Conservation (phyloP, 768 basidiomycete species). For the Mycena chlorophos region DNA sequence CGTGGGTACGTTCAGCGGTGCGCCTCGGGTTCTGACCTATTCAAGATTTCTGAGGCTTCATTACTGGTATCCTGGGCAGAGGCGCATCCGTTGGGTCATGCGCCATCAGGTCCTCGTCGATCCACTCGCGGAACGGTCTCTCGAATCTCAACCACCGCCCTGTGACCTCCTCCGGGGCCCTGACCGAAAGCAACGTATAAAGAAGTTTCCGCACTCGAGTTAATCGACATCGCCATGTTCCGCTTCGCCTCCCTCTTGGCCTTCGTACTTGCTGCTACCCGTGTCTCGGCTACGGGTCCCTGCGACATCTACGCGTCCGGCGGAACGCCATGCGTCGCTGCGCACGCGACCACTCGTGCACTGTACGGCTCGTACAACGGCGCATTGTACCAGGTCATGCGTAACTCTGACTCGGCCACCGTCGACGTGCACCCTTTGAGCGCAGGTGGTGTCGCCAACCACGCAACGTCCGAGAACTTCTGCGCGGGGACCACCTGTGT, state of each 20-base stretch:
- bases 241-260: constrained; percentile 2
- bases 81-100: too few relatives aligned
- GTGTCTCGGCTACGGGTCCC: constrained; percentile 1
- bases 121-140: too few relatives aligned
- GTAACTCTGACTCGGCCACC: constrained; percentile 15
- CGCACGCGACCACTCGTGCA: constrained; percentile 7
- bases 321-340: constrained; percentile 12
- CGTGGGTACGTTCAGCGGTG: too few relatives aligned
- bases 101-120: too few relatives aligned
- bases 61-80: too few relatives aligned
- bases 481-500: constrained; percentile 8
- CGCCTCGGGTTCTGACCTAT: too few relatives aligned
- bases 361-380: constrained; percentile 10
- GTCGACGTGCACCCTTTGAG: constrained; percentile 12
- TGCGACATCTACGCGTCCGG: constrained; percentile 19
- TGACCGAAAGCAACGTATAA: too few relatives aligned
- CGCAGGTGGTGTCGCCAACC: constrained; percentile 20
- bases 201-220: too few relatives aligned
- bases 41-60: too few relatives aligned
- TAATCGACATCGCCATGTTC: too few relatives aligned
- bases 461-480: constrained; percentile 16
- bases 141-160: too few relatives aligned
- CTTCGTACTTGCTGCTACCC: constrained; percentile 1
- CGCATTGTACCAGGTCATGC: constrained; percentile 16
- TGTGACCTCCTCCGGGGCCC: too few relatives aligned